These are phyloP conservation scores for Phytopythium boreale DNA, from an alignment of 352 stramenopile species.

Conservation along the genomic window DNA sequence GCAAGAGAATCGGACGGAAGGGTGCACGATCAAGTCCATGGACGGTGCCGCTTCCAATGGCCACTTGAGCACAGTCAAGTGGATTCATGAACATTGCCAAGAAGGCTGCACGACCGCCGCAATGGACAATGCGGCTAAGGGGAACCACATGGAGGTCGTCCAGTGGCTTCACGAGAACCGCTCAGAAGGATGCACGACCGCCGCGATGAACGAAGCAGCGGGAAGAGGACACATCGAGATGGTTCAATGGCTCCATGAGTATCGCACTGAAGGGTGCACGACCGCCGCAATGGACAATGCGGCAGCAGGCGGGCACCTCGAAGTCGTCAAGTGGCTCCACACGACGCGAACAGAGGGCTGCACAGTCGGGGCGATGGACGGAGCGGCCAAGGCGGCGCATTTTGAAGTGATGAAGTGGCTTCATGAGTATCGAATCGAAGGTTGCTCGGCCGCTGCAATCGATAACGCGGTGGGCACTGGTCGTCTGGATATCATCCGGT, in stretches of 20 bases:
- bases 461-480: conserved; percentile 2
- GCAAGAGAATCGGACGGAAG: neutral
- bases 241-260: conserved; percentile 2
- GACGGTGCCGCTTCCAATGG: conserved; percentile 1
- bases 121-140: neutral
- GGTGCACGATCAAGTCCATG: neutral
- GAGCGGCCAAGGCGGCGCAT: conserved; percentile 1
- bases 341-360: conserved; percentile 21
- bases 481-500: conserved; percentile 2
- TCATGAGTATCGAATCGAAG: neutral
- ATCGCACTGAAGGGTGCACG: neutral
- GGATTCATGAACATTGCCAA: neutral
- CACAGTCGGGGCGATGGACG: conserved; percentile 9
- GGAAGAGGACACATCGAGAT: conserved; percentile 1
- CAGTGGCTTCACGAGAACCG: conserved; percentile 4
- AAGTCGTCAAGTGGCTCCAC: conserved; percentile 32
- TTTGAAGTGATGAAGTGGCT: conserved; percentile 17
- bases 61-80: conserved; percentile 5
- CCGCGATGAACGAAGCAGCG: conserved; percentile 3
- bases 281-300: neutral
- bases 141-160: neutral
- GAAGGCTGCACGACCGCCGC: neutral
- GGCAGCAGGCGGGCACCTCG: conserved; percentile 14
- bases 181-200: neutral
- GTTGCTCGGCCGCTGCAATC: conserved; percentile 5